These are phyloP conservation scores for Galerina marginata DNA, from an alignment of 768 basidiomycete species.

Conservation along the genomic window DNA sequence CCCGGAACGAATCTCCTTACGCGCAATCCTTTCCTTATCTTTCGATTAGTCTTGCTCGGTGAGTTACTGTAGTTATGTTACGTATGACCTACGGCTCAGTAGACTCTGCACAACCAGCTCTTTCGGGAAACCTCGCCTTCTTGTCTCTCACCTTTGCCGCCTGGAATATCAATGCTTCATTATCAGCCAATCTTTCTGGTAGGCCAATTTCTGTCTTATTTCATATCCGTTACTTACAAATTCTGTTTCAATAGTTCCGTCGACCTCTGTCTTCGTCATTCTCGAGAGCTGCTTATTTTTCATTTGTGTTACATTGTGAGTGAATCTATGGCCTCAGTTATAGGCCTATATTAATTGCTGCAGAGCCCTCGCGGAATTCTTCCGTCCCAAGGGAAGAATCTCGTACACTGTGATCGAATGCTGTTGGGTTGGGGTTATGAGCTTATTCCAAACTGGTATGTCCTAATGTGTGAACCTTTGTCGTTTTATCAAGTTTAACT, in stretches of 20 bases:
- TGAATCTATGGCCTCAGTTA: neutral
- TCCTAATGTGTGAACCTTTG: constrained; percentile 1
- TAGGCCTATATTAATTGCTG: neutral
- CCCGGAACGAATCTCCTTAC: constrained; percentile 27
- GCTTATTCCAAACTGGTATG: constrained; percentile 57
- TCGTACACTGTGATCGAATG: constrained; percentile 59
- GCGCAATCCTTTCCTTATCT: constrained; percentile 59
- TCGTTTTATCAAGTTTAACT: neutral
- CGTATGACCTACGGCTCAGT: neutral
- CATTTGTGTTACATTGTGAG: constrained; percentile 41
- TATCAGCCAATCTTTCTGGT: constrained; percentile 43
- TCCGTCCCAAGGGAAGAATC: constrained; percentile 40
- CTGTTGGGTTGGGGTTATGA: constrained; percentile 55
- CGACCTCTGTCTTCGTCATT: constrained; percentile 53
- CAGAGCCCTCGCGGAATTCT: constrained; percentile 44
- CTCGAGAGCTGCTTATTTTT: constrained; percentile 49
- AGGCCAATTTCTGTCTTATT: constrained; percentile 16
- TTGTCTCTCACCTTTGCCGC: constrained; percentile 60
- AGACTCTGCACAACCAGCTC: constrained; percentile 32
- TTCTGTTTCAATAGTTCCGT: constrained; percentile 40
- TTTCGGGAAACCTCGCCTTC: constrained; percentile 56
- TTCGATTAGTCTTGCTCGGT: constrained; percentile 66
- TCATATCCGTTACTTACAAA: neutral
- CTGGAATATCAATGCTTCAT: constrained; percentile 57
- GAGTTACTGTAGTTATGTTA: constrained; percentile 23